Percentiles rank a stretch among this genome's conserved stretches.
phyloP scores from a whole-genome alignment of 179 eudicot genomes.

The Corrigiola litoralis region DNA sequence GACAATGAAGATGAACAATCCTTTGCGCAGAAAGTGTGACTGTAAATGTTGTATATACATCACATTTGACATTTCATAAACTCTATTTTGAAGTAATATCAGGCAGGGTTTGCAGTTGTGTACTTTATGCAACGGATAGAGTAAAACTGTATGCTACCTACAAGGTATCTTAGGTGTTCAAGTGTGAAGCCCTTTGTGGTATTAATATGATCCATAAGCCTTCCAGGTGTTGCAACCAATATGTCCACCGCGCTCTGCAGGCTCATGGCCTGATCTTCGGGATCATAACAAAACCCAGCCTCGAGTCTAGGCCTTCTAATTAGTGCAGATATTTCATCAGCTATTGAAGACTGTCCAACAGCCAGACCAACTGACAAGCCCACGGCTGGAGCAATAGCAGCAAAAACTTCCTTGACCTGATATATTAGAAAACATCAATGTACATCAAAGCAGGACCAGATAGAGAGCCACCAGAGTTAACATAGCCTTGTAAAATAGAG shows the following conservation, averaged over 20 bases:
- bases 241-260: conserved; percentile 79
- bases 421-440: conserved; percentile 7
- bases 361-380: conserved; percentile 96
- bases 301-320: conserved; percentile 58
- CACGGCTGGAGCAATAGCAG: conserved; percentile 81
- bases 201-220: conserved; percentile 92
- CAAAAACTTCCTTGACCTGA: conserved; percentile 91
- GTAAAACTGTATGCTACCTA: conserved; percentile 31
- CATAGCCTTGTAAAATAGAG: too few species aligned
- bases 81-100: too few species aligned
- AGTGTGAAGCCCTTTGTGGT: conserved; percentile 90
- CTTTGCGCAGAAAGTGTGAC: too few species aligned
- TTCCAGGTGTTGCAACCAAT: conserved; percentile 96
- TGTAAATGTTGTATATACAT: too few species aligned
- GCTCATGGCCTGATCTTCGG: conserved; percentile 45
- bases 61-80: too few species aligned
- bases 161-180: conserved; percentile 87
- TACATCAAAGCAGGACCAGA: neutral
- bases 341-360: conserved; percentile 91
- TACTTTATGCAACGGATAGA: neutral
- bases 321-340: conserved; percentile 80
- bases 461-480: too few species aligned
- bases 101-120: too few species aligned
- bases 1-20: too few species aligned
- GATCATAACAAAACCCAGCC: conserved; percentile 64